Percentiles rank a stretch among this genome's conserved stretches.
These are phyloP conservation scores for Trichoderma sp. DNA, from an alignment of 2,329 filamentous ascomycete genomes.

Conservation along the genomic window DNA sequence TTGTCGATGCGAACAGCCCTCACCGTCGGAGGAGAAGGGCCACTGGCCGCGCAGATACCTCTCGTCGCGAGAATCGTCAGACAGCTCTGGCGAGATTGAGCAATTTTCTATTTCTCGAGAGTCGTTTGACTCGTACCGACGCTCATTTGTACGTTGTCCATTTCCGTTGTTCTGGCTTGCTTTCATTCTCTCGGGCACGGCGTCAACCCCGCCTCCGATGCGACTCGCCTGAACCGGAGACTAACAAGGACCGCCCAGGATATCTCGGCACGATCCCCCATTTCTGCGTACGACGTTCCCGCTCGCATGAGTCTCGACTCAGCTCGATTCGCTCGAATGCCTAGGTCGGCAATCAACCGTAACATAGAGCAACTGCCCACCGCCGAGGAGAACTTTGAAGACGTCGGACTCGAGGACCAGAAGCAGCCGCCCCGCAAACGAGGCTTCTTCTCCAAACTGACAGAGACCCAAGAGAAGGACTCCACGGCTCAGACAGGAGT, in stretches of 20 bases:
- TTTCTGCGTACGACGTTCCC: slow-evolving; percentile 57
- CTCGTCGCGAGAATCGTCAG: slow-evolving; percentile 51
- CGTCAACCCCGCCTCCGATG: background rate
- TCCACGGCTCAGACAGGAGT: slow-evolving; percentile 36
- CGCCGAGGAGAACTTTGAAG: slow-evolving; percentile 80
- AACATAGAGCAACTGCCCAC: slow-evolving; percentile 62
- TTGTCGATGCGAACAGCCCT: slow-evolving; percentile 57
- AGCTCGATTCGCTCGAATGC: slow-evolving; percentile 59
- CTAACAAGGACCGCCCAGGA: slow-evolving; percentile 57
- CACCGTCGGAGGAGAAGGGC: slow-evolving; percentile 77
- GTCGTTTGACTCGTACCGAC: slow-evolving; percentile 93
- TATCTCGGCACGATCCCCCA: slow-evolving; percentile 81
- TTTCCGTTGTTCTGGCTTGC: background rate
- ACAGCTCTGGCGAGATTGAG: slow-evolving; percentile 76
- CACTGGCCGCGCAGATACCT: slow-evolving; percentile 67
- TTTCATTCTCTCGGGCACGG: background rate
- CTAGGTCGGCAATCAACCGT: slow-evolving; percentile 58
- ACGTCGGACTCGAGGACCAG: slow-evolving; percentile 80
- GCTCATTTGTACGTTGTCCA: slow-evolving; percentile 76
- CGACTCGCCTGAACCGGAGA: background rate
- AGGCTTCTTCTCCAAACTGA: slow-evolving; percentile 74
- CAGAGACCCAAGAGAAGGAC: slow-evolving; percentile 49
- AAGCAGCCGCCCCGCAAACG: slow-evolving; percentile 54
- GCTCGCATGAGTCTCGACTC: slow-evolving; percentile 81
- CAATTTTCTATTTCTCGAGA: slow-evolving; percentile 94